These are phyloP conservation scores for Acanthamoeba royreba DNA, from an alignment of 208 protist genomes.

Conservation along the genomic window DNA sequence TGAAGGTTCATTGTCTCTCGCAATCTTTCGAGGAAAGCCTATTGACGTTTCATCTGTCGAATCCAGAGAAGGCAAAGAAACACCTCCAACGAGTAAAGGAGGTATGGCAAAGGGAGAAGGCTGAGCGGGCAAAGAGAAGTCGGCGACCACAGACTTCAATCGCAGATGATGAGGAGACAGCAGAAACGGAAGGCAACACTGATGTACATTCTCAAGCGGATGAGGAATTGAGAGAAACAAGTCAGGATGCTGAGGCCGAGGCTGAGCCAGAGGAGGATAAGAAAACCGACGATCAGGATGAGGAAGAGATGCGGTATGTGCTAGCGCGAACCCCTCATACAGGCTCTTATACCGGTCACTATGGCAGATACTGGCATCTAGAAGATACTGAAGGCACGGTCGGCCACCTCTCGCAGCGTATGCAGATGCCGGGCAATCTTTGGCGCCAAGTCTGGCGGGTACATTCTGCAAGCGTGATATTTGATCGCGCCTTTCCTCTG, in stretches of 20 bases:
- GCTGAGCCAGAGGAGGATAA: too few relatives aligned
- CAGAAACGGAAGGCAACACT: not conserved
- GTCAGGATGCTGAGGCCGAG: too few relatives aligned
- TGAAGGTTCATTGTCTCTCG: not conserved
- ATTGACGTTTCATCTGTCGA: not conserved
- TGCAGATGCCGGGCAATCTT: conserved; percentile 48
- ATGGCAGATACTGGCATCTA: not conserved
- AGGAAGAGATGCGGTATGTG: not conserved
- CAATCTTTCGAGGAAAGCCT: not conserved
- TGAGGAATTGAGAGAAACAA: not conserved
- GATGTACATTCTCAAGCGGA: not conserved
- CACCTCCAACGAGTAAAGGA: not conserved
- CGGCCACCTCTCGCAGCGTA: conserved; percentile 51
- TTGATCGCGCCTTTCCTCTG: not conserved
- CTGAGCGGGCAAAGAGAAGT: not conserved
- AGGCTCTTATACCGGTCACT: not conserved
- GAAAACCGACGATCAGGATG: too few relatives aligned
- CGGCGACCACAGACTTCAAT: not conserved
- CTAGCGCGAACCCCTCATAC: not conserved
- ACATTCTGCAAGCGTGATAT: not conserved
- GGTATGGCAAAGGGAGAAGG: not conserved
- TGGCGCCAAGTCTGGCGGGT: conserved; percentile 57
- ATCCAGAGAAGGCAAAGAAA: not conserved
- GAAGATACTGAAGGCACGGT: not conserved
- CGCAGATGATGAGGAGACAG: not conserved